Evolutionary conservation across 208 protist genomes (phyloP).

Genomic region (Angomonas desouzai): DNA sequence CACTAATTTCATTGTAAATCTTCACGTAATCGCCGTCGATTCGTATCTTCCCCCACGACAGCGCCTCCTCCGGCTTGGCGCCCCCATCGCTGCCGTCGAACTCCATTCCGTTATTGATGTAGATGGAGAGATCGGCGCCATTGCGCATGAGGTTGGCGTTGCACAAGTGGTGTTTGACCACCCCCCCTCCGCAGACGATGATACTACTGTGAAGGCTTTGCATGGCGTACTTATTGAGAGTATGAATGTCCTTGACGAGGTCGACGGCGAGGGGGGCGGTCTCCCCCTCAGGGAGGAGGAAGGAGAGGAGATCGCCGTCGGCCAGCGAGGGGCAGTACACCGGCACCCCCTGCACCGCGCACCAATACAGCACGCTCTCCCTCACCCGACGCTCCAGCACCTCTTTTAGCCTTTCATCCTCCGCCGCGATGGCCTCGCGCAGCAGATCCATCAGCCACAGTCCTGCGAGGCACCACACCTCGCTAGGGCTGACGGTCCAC

Average conservation of each 20-base stretch:
- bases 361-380: conserved; percentile 78
- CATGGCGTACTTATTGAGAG: conserved; percentile 96
- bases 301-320: conserved; percentile 72
- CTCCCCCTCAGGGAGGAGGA: conserved; percentile 24
- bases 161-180: conserved; percentile 99
- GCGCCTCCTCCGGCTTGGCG: conserved; percentile 98
- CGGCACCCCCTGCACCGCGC: conserved; percentile 65
- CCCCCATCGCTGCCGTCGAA: conserved; percentile 99
- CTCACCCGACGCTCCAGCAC: conserved; percentile 36
- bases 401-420: background rate
- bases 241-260: conserved; percentile 94
- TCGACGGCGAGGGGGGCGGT: conserved; percentile 44
- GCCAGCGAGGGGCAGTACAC: conserved; percentile 81
- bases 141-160: conserved; percentile 99
- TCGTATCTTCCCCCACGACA: conserved; percentile 99
- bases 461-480: conserved; percentile 69
- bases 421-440: conserved; percentile 27
- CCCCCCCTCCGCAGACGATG: conserved; percentile 98
- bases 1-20: conserved; percentile 96
- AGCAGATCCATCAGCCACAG: conserved; percentile 66
- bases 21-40: conserved; percentile 96
- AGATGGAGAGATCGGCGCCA: conserved; percentile 98
- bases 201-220: conserved; percentile 94
- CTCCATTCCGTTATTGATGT: conserved; percentile 97
- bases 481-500: conserved; percentile 68